Percentiles rank a stretch among this genome's conserved stretches.
Evolutionary conservation across 768 basidiomycete species (phyloP).

Genomic region (Termitomyces sp.): DNA sequence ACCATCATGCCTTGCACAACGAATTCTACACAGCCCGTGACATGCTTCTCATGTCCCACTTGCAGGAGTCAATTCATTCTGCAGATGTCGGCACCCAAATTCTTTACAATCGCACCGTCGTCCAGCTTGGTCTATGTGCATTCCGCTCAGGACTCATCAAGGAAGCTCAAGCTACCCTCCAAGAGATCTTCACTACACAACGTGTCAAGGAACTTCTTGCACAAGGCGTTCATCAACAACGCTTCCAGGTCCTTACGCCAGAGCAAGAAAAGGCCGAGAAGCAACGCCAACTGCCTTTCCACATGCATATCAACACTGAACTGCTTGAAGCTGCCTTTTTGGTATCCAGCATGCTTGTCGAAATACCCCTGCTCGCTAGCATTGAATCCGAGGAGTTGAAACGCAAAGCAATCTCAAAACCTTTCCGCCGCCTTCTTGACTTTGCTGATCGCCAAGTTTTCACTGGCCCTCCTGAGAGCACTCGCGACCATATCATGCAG

Average conservation of each 20-base stretch:
- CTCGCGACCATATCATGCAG: slow-evolving; percentile 98
- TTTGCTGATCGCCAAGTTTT: slow-evolving; percentile 98
- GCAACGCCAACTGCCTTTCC: slow-evolving; percentile 95
- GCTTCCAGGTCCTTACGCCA: slow-evolving; percentile 81
- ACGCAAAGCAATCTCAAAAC: slow-evolving; percentile 92
- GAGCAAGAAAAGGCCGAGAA: slow-evolving; percentile 98
- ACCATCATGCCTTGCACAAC: slow-evolving; percentile 94
- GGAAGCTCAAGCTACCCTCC: slow-evolving; percentile 88
- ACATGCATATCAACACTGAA: slow-evolving; percentile 99
- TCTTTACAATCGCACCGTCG: slow-evolving; percentile 95
- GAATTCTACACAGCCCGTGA: slow-evolving; percentile 96
- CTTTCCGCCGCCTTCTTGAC: slow-evolving; percentile 92
- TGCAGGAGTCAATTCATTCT: slow-evolving; percentile 94
- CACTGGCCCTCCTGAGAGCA: slow-evolving; percentile 97
- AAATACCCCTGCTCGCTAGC: slow-evolving; percentile 92
- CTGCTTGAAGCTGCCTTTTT: slow-evolving; percentile 96
- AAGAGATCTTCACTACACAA: slow-evolving; percentile 95
- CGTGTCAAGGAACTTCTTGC: slow-evolving; percentile 96
- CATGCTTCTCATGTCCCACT: slow-evolving; percentile 98
- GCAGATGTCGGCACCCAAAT: slow-evolving; percentile 98
- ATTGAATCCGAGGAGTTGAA: slow-evolving; percentile 93
- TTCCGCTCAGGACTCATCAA: slow-evolving; percentile 94
- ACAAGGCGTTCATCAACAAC: slow-evolving; percentile 92
- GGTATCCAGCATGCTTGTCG: slow-evolving; percentile 97
- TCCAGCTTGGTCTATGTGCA: slow-evolving; percentile 95